A percentile compares a stretch with the other conserved stretches of the same genome.
Conservation (phyloP, 2,329 filamentous ascomycete genomes). For the Cordyceps cateniannulata region DNA sequence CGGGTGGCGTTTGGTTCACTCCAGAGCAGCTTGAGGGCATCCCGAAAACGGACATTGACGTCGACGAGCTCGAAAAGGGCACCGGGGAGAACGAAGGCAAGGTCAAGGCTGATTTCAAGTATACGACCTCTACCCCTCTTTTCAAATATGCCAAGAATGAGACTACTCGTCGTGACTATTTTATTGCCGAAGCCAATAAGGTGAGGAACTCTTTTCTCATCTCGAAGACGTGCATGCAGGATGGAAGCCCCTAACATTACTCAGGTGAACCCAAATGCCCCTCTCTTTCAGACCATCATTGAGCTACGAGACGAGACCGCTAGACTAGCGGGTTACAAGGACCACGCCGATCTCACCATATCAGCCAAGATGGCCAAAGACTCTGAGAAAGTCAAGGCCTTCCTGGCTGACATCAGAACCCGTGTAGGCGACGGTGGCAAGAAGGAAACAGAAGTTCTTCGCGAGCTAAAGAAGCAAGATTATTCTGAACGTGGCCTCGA, state of each 20-base stretch:
- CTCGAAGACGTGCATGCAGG: not conserved
- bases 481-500: conserved; percentile 50
- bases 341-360: conserved; percentile 69
- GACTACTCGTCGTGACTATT: conserved; percentile 61
- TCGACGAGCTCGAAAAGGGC: conserved; percentile 63
- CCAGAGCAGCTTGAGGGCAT: conserved; percentile 68
- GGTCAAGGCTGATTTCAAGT: conserved; percentile 73
- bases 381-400: conserved; percentile 63
- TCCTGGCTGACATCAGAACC: conserved; percentile 62
- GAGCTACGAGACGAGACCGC: conserved; percentile 72
- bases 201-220: conserved; percentile 24
- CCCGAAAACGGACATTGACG: conserved; percentile 59
- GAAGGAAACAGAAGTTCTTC: conserved; percentile 64
- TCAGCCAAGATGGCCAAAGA: conserved; percentile 85
- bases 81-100: conserved; percentile 66
- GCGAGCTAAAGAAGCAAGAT: conserved; percentile 67
- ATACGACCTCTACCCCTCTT: conserved; percentile 71
- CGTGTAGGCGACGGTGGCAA: conserved; percentile 62
- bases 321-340: conserved; percentile 66
- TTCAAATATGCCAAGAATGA: conserved; percentile 70
- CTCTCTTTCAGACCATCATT: conserved; percentile 69
- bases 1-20: conserved; percentile 74
- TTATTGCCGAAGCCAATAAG: conserved; percentile 76
- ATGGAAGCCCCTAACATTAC: not conserved
- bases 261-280: conserved; percentile 61